Conservation (phyloP, 768 basidiomycete species). For the Phlegmacium glaucopus region DNA sequence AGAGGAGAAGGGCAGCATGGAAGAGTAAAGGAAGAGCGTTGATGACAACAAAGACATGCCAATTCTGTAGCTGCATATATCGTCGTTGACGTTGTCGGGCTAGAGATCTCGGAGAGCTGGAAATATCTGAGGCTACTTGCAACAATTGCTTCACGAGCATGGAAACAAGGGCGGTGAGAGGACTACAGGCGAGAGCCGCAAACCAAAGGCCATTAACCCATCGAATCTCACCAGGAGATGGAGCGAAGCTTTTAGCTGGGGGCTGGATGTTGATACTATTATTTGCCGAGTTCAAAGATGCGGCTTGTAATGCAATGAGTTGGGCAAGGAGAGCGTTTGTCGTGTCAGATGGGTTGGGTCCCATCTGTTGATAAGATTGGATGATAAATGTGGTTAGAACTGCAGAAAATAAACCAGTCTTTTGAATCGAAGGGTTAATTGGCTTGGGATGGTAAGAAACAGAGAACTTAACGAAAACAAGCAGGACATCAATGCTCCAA, state of each 20-base stretch:
- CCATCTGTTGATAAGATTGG: slow-evolving; percentile 36
- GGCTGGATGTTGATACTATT: background rate
- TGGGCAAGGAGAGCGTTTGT: slow-evolving; percentile 33
- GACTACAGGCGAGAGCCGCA: slow-evolving; percentile 37
- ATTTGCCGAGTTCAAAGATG: slow-evolving; percentile 8
- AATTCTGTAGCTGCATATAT: slow-evolving; percentile 31
- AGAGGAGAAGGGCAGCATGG: slow-evolving; percentile 37
- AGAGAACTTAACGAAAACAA: slow-evolving; percentile 38
- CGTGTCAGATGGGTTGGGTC: slow-evolving; percentile 28
- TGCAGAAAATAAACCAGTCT: slow-evolving; percentile 43
- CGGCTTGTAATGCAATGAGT: slow-evolving; percentile 24
- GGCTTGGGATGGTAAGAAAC: background rate
- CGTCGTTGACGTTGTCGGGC: slow-evolving; percentile 35
- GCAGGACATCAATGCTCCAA: slow-evolving; percentile 39
- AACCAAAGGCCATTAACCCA: slow-evolving; percentile 49
- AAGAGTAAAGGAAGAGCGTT: slow-evolving; percentile 37
- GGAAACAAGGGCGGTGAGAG: slow-evolving; percentile 39
- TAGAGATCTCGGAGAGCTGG: slow-evolving; percentile 34
- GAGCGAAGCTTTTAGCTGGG: slow-evolving; percentile 1
- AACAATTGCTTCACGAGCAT: slow-evolving; percentile 48
- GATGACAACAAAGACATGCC: slow-evolving; percentile 38
- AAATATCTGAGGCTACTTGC: slow-evolving; percentile 30
- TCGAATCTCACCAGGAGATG: slow-evolving; percentile 22
- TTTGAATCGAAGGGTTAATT: background rate
- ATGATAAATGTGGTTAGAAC: slow-evolving; percentile 43